Conservation (phyloP, 148 eudicot genomes). For the Camellia granthamiana region DNA sequence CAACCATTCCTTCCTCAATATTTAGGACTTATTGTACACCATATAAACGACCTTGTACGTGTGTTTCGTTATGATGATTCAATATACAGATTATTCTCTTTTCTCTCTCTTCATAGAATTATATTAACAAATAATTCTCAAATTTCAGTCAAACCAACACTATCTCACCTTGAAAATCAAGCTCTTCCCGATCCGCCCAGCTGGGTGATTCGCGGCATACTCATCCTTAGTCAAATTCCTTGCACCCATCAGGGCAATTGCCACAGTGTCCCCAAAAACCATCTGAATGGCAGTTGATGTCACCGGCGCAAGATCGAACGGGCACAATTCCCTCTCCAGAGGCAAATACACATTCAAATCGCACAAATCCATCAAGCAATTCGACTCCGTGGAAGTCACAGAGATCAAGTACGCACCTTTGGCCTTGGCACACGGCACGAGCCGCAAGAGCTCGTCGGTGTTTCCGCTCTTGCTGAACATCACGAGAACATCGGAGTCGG, state of each 20-base stretch:
- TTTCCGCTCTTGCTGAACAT: slow-evolving; percentile 83
- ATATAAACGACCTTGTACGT: too few relatives aligned
- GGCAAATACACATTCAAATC: slow-evolving; percentile 90
- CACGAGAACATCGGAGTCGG: slow-evolving; percentile 49
- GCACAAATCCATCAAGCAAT: slow-evolving; percentile 52
- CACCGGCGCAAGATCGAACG: slow-evolving; percentile 90
- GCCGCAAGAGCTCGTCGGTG: slow-evolving; percentile 60
- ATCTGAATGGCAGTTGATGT: slow-evolving; percentile 96
- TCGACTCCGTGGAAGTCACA: slow-evolving; percentile 59
- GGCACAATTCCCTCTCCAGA: slow-evolving; percentile 87
- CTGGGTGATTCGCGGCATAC: slow-evolving; percentile 94
- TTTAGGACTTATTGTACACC: too few relatives aligned
- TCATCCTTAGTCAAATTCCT: slow-evolving; percentile 69
- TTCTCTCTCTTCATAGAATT: too few relatives aligned
- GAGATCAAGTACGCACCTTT: slow-evolving; percentile 70
- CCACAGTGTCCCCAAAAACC: slow-evolving; percentile 97
- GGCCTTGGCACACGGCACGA: slow-evolving; percentile 88
- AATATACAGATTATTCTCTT: too few relatives aligned
- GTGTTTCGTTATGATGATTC: too few relatives aligned
- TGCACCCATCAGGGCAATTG: slow-evolving; percentile 86
- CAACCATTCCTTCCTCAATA: too few relatives aligned
- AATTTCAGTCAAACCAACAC: background rate
- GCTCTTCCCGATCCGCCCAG: slow-evolving; percentile 88
- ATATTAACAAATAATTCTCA: too few relatives aligned
- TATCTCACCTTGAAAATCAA: slow-evolving; percentile 77